phyloP scores from a whole-genome alignment of 108 stramenopile genomes.

The Fragilaria crotonensis region DNA sequence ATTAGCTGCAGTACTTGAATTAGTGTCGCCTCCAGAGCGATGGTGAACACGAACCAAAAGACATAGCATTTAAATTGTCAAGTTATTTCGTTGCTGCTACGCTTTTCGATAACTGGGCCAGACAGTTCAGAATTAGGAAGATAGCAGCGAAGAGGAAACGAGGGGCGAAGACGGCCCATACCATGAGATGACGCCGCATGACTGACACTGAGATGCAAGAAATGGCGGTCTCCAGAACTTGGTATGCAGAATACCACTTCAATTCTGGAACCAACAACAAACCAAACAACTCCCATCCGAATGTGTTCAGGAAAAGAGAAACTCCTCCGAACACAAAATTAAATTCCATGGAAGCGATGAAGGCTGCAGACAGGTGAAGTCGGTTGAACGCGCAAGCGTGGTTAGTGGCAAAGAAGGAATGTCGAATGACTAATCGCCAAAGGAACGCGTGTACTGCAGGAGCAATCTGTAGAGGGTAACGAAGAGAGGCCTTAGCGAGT shows the following conservation, averaged over 20 bases:
- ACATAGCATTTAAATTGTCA: no score
- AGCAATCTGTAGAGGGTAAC: constrained; percentile 21
- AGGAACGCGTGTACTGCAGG: constrained; percentile 46
- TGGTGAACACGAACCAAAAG: no score
- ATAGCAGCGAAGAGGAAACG: constrained; percentile 66
- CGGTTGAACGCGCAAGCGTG: constrained; percentile 79
- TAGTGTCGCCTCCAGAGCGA: no score
- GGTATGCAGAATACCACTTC: constrained; percentile 52
- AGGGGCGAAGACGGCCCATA: constrained; percentile 87
- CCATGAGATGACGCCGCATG: constrained; percentile 77
- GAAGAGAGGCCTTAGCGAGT: neutral
- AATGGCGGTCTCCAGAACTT: constrained; percentile 51
- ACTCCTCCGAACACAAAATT: constrained; percentile 53
- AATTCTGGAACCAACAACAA: constrained; percentile 33
- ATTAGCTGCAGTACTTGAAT: no score
- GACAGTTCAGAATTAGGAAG: constrained; percentile 39
- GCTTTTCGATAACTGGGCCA: constrained; percentile 10
- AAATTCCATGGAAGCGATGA: constrained; percentile 70
- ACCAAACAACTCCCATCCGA: constrained; percentile 79
- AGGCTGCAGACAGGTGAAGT: constrained; percentile 75
- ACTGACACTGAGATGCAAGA: constrained; percentile 73
- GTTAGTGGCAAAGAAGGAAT: constrained; percentile 72
- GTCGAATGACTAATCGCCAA: constrained; percentile 61
- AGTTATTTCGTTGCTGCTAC: no score
- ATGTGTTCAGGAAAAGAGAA: constrained; percentile 78